phyloP scores from a whole-genome alignment of 768 basidiomycete genomes.

The Wakefieldia striispora region DNA sequence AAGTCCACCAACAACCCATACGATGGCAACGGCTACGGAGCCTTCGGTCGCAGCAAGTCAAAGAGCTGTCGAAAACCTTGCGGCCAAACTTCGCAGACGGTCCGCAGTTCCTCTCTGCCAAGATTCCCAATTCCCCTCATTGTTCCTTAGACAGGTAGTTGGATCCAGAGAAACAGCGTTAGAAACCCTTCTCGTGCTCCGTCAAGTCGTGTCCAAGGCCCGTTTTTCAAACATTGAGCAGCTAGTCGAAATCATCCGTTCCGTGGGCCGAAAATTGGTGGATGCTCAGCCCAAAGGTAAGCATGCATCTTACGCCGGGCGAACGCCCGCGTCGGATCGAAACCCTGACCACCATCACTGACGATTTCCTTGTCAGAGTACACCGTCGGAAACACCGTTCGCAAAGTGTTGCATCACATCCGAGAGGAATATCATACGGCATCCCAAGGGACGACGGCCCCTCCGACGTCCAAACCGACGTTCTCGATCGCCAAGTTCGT shows the following conservation, averaged over 20 bases:
- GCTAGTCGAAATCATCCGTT: conserved; percentile 73
- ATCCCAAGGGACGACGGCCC: conserved; percentile 43
- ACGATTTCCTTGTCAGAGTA: conserved; percentile 57
- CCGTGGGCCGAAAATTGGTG: conserved; percentile 75
- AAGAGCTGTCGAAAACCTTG: conserved; percentile 65
- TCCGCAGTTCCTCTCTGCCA: conserved; percentile 37
- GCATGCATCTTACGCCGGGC: conserved; percentile 4
- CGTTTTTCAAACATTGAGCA: conserved; percentile 87
- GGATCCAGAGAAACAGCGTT: conserved; percentile 88
- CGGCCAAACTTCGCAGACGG: conserved; percentile 70
- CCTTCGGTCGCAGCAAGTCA: conserved; percentile 40
- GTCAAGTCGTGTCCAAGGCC: conserved; percentile 86
- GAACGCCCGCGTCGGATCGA: conserved; percentile 3
- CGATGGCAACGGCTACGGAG: conserved; percentile 43
- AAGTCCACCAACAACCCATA: background rate
- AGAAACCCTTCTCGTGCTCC: conserved; percentile 84
- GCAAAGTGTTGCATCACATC: conserved; percentile 90
- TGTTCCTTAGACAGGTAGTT: conserved; percentile 70
- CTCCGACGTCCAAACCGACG: conserved; percentile 37
- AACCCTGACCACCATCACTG: background rate
- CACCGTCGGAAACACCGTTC: conserved; percentile 91
- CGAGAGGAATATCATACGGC: conserved; percentile 94
- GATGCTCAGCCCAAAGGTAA: conserved; percentile 95
- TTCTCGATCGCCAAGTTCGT: conserved; percentile 84
- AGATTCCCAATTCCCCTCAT: conserved; percentile 34